Evolutionary conservation across 768 basidiomycete genomes (phyloP), one percentile per base, ranked within the genome.

Genomic region (Nevesoporus exiguus): DNA sequence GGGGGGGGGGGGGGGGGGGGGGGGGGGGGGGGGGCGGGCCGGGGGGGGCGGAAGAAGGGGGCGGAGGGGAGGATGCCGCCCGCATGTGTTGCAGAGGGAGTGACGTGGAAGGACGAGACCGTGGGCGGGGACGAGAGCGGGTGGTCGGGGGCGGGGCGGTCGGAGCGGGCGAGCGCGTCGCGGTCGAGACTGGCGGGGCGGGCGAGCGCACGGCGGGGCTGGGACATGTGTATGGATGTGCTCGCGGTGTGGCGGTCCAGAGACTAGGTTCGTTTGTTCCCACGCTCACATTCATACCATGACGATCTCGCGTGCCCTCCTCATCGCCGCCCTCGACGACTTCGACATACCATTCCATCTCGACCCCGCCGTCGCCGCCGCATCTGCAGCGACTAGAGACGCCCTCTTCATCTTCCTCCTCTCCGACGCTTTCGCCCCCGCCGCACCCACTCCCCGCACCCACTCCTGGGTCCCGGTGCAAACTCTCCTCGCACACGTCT

Each of bases 1-100:
- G n/a, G n/a, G n/a, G n/a, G 68, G 47, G 66, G 68, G 40, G 68
- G 69, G 48, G 60, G 60, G 47, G 70, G 73, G 47, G 74, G 65
- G 24, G 73, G 75, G 22, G 68, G 80, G 29, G 76, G 79, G 58
- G 82, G 74, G 22, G 69, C 68, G 0, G 87, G 89, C 47, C 83
- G 77, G 5, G 83, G 80, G 5, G 88, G 87, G 21, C 77, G 81
- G 64, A 91, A 91, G 73, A 92, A 91, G 7, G 86, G 85, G 5
- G 88, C 81, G 10, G 88, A 84, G 15, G 91, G 88, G 51, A 85
- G 82, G 19, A 91, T 86, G 30, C 88, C 89, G 41, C 82, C 81
- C 13, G 84, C 84, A 67, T 90, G 86, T 0, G 86, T 85, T 1
- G 80, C 77, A 39, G 83, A 81, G 69, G 88, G 85, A 0, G 84